Base-by-base conservation (phyloP, 1,284 basidiomycete species). In the Ceratobasidium sp. region DNA sequence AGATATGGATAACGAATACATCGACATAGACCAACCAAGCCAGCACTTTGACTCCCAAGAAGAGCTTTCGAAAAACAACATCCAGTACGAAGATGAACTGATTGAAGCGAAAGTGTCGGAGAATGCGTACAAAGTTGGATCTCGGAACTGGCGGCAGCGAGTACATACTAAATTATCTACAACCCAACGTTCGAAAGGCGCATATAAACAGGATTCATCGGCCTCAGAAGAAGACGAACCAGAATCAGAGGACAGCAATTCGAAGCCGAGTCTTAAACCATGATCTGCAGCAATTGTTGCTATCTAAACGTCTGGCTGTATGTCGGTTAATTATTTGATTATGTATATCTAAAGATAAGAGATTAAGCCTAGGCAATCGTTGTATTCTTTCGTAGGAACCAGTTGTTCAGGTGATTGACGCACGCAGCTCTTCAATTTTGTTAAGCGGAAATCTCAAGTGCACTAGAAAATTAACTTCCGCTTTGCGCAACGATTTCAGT, bases 1-100 rank as follows among this genome's bases (percentile, higher is more conserved):
- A 6, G 68, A 74, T 2, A 33, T 58, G 54, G 47, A 74, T 26
- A 42, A 23, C 8, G 69, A 74, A 23, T 45, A 74, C 49, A 53
- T 74, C 33, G 69, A 74, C 20, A 13, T 39, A 11, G 58, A 74
- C 17, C 42, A 47, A 23, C 23, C n/a, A 13, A 58, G 45, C 58
- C 26, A 47, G 39, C n/a, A 5, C 7, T 47, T 45, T 20, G 63
- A 31, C 47, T 74, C 69, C 4, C 42, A 74, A 31, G 58, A 51
- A 58, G 58, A 49, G 10, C 8, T 11, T 28, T 17, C n/a, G 17
- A 11, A 23, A 23, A 31, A 51, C 6, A 37, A 11, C 20, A 26
- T 56, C 26, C 31, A 58, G 37, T 7, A 26, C 15, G 69, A 47
- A 31, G 39, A 63, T n/a, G 45, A 74, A 17, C 20, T 6, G 4